Evolutionary conservation across 2,329 filamentous ascomycete species (phyloP).

Genomic region (Sporothrix globosa): DNA sequence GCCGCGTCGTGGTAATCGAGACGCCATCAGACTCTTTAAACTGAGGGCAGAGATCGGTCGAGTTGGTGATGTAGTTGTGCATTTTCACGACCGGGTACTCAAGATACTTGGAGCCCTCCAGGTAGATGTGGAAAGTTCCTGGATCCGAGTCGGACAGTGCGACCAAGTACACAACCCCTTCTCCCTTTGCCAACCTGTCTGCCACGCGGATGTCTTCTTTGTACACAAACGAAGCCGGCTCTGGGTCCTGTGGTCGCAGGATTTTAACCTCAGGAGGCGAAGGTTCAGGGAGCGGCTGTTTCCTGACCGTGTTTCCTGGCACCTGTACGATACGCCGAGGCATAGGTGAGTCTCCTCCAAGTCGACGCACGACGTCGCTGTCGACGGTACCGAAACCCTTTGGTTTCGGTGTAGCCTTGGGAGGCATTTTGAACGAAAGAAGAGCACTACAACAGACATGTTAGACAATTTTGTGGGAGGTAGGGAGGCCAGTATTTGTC

Average conservation of each 20-base stretch:
- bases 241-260: neutral
- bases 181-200: slow-evolving; percentile 32
- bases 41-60: slow-evolving; percentile 31
- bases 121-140: slow-evolving; percentile 31
- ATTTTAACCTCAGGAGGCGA: neutral
- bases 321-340: neutral
- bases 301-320: neutral
- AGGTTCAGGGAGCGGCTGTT: neutral
- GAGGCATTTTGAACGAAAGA: neutral
- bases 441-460: neutral
- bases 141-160: slow-evolving; percentile 12
- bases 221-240: slow-evolving; percentile 25
- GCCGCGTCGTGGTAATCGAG: slow-evolving; percentile 32
- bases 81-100: slow-evolving; percentile 35
- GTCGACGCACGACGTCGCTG: neutral
- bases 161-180: slow-evolving; percentile 30
- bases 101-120: slow-evolving; percentile 34
- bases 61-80: slow-evolving; percentile 35
- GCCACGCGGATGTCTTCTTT: slow-evolving; percentile 31
- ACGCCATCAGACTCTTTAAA: slow-evolving; percentile 34
- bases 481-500: too few species aligned
- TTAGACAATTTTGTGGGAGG: too few species aligned
- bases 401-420: neutral
- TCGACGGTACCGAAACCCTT: neutral
- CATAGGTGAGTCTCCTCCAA: neutral